Evolutionary conservation across 176 grass and related monocot species (phyloP), one percentile per base, ranked within the genome.

Genomic region (Alloteropsis semialata): DNA sequence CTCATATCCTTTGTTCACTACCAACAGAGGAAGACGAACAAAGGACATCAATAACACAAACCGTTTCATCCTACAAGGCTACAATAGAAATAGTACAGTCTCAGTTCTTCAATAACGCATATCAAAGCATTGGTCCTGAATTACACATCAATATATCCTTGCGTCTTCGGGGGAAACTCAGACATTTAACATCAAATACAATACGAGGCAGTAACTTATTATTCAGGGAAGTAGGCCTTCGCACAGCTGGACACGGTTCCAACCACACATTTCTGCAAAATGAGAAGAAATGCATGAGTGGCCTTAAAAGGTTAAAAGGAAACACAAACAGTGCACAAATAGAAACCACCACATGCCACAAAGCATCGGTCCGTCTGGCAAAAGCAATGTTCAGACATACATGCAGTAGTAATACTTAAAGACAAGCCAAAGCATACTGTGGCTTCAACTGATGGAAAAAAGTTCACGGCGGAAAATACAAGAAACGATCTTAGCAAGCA

Each of bases 181-280:
- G n/a, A n/a, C n/a, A n/a, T n/a, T n/a, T n/a, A 76, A 65, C 44
- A 77, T 25, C 6, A 18, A 19, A 71, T 77, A 43, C 24, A 25
- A 59, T 61, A 17, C 25, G 68, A 86, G 66, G 46, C 76, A 55
- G 55, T 54, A 82, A 63, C n/a, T 36, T 28, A 72, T 88, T 30
- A 82, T 88, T 55, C 80, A 78, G 74, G 75, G 37, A 78, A 78
- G 74, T 22, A 39, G 16, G 14, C 29, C 66, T 54, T 64, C 55
- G 14, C 50, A 41, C 60, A 62, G 55, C 86, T 17, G 15, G 78
- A 72, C 56, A 56, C 44, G 69, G 61, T 78, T 56, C 80, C 57
- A 54, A 72, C 56, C 10, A 19, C 43, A 7, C 19, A 15, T 83
- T 54, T 19, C 86, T 88, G 74, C 80, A 83, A 88, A 63, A 63